Evolutionary conservation across 1,284 basidiomycete species (phyloP).

Genomic region (Heimioporus retisporus): DNA sequence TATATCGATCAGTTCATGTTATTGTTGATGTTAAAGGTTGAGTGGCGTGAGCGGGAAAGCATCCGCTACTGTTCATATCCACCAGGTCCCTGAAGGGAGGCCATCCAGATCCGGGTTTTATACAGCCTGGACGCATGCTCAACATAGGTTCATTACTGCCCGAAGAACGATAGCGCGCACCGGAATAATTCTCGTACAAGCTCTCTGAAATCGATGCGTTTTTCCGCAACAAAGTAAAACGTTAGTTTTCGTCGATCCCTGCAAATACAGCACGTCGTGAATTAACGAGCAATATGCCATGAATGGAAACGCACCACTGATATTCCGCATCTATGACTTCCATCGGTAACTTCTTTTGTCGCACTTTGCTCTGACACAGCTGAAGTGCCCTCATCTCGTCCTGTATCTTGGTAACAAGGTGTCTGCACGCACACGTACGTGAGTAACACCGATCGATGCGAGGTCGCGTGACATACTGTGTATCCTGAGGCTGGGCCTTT

Average conservation of each 20-base stretch:
- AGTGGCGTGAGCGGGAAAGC: background rate
- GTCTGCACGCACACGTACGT: slow-evolving; percentile 51
- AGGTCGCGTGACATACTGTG: slow-evolving; percentile 66
- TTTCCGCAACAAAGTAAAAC: slow-evolving; percentile 97
- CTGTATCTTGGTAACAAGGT: slow-evolving; percentile 83
- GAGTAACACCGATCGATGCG: slow-evolving; percentile 2
- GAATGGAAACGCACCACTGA: slow-evolving; percentile 78
- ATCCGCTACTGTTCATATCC: slow-evolving; percentile 49
- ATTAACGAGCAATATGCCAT: background rate
- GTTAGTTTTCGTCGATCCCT: slow-evolving; percentile 98
- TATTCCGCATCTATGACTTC: slow-evolving; percentile 98
- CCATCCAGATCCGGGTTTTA: slow-evolving; percentile 85
- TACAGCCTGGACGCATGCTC: slow-evolving; percentile 60
- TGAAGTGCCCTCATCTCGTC: slow-evolving; percentile 95
- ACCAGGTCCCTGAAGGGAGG: slow-evolving; percentile 60
- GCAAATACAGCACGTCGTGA: slow-evolving; percentile 4
- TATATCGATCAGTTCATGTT: slow-evolving; percentile 31
- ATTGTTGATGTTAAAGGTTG: no score
- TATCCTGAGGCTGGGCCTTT: slow-evolving; percentile 90
- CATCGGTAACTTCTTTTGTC: slow-evolving; percentile 96
- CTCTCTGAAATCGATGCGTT: slow-evolving; percentile 97
- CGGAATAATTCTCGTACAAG: slow-evolving; percentile 94
- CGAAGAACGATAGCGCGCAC: slow-evolving; percentile 46
- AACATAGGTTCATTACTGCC: background rate
- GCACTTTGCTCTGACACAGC: slow-evolving; percentile 92